phyloP scores from a whole-genome alignment of 2,329 filamentous ascomycete genomes.

The Cladosporium sp. region DNA sequence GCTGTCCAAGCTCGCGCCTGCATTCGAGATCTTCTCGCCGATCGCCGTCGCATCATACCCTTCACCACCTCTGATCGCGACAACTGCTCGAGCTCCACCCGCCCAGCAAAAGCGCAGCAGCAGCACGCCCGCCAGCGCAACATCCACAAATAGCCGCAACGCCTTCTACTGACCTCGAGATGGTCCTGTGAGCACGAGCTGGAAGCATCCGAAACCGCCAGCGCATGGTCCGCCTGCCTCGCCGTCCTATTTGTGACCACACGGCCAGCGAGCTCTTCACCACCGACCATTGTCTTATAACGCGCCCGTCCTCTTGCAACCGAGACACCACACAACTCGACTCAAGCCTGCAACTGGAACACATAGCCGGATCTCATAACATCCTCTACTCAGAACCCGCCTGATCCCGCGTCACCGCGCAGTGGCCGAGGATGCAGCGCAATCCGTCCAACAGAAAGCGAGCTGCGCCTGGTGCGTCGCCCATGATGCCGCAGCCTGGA shows the following conservation, averaged over 20 bases:
- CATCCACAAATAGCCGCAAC: neutral
- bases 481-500: conserved; percentile 53
- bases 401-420: neutral
- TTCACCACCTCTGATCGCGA: neutral
- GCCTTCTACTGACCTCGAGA: neutral
- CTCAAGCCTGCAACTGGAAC: neutral
- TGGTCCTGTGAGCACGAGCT: neutral
- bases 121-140: neutral
- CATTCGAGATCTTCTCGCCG: neutral
- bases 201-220: neutral
- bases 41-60: neutral
- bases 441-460: conserved; percentile 55
- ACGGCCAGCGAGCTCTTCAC: neutral
- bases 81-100: conserved; percentile 4
- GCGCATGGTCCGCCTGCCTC: conserved; percentile 6
- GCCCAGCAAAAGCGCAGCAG: neutral
- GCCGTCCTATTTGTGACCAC: neutral
- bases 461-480: conserved; percentile 66
- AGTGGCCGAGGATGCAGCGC: conserved; percentile 8
- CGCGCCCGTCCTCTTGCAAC: too few relatives aligned
- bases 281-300: neutral
- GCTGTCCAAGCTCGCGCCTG: too few relatives aligned
- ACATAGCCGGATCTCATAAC: neutral
- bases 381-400: neutral
- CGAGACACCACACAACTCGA: too few relatives aligned